Percentiles rank a stretch among this genome's conserved stretches.
These are phyloP conservation scores for Pleurotus citrinopileatus DNA, from an alignment of 768 basidiomycete species.

Conservation along the genomic window DNA sequence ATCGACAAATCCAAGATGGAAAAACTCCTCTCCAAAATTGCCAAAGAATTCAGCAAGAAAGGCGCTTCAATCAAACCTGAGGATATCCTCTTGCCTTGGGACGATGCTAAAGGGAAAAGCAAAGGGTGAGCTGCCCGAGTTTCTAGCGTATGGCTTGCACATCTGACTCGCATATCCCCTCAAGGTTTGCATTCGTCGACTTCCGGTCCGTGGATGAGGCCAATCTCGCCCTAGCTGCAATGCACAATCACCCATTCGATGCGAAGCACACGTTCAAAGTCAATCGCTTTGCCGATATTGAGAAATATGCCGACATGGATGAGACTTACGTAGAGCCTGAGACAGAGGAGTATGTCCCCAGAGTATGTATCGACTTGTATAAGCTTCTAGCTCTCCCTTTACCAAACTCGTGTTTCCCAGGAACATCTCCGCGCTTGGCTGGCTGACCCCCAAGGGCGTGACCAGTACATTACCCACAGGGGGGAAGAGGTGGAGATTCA, in stretches of 20 bases:
- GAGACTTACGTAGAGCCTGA: slow-evolving; percentile 78
- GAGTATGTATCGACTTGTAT: slow-evolving; percentile 41
- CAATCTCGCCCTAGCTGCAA: slow-evolving; percentile 55
- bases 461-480: slow-evolving; percentile 93
- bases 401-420: slow-evolving; percentile 33
- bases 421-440: slow-evolving; percentile 97
- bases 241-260: slow-evolving; percentile 85
- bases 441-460: slow-evolving; percentile 86
- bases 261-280: slow-evolving; percentile 80
- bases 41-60: slow-evolving; percentile 81
- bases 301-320: slow-evolving; percentile 72
- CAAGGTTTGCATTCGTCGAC: slow-evolving; percentile 87
- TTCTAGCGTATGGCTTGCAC: no score
- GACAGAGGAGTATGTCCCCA: slow-evolving; percentile 67
- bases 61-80: slow-evolving; percentile 75
- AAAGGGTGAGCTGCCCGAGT: no score
- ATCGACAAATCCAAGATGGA: slow-evolving; percentile 87
- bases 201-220: slow-evolving; percentile 71
- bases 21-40: slow-evolving; percentile 74
- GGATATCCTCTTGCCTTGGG: slow-evolving; percentile 87
- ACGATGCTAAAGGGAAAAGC: slow-evolving; percentile 76
- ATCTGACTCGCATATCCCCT: neutral
- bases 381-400: slow-evolving; percentile 5
- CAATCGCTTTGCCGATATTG: slow-evolving; percentile 89
- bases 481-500: slow-evolving; percentile 87